Conservation (phyloP, 176 grass and related monocot genomes). For the Sorghum bicolor region Sorghum_bicolor_NCBIv3 NC_012872.2:10384501-10385000, state of each 20-base stretch:
- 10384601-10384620: background rate
- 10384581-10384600: background rate
- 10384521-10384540: background rate
- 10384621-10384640: background rate
- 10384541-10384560: background rate
- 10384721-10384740: background rate
- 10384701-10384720: background rate
- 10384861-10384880: background rate
- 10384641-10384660: background rate
- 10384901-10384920: background rate
- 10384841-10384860: background rate
- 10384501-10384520: background rate
- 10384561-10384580: background rate
- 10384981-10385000: slow-evolving; percentile 71
- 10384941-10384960: slow-evolving; percentile 76
- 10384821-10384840: background rate
- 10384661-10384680: background rate
- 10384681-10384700: background rate
- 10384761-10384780: background rate
- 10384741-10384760: background rate
- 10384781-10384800: background rate
- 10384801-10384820: background rate
- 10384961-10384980: slow-evolving; percentile 80
- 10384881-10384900: background rate
- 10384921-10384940: slow-evolving; percentile 18